Evolutionary conservation across 441 rosid genomes (phyloP).

Genomic region (Populus hybrid): DNA sequence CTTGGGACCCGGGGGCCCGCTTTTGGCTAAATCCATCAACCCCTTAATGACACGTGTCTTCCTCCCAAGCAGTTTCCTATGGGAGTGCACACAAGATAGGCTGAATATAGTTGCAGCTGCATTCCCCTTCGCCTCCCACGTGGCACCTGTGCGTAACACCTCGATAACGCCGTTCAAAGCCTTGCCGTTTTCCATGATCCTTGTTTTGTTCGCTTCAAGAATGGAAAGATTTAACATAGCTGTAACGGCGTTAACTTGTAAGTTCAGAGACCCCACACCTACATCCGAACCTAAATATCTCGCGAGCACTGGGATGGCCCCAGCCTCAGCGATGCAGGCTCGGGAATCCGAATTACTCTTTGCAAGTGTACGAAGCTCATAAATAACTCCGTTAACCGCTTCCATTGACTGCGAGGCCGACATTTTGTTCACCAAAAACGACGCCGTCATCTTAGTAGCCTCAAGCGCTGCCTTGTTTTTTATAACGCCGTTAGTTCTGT

Average conservation of each 20-base stretch:
- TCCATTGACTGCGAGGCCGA: conserved; percentile 32
- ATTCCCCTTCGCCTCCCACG: conserved; percentile 87
- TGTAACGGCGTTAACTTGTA: conserved; percentile 81
- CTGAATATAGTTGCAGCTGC: conserved; percentile 85
- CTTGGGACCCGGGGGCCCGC: conserved; percentile 47
- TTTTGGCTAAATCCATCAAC: conserved; percentile 52
- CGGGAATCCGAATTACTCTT: conserved; percentile 69
- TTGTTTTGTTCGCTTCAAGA: conserved; percentile 60
- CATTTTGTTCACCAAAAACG: conserved; percentile 56
- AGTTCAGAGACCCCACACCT: conserved; percentile 36
- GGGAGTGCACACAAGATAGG: conserved; percentile 46
- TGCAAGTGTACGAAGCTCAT: conserved; percentile 73
- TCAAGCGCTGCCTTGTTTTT: conserved; percentile 52
- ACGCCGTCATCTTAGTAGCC: conserved; percentile 75
- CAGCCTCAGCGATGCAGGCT: conserved; percentile 68
- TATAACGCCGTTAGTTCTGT: conserved; percentile 15
- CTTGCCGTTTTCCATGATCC: conserved; percentile 75
- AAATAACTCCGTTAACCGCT: conserved; percentile 43
- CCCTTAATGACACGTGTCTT: conserved; percentile 67
- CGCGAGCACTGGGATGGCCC: conserved; percentile 57
- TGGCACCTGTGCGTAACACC: conserved; percentile 72
- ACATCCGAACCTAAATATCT: conserved; percentile 55
- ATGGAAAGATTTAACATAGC: conserved; percentile 75
- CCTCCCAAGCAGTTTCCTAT: conserved; percentile 59
- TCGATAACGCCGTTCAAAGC: conserved; percentile 76